Percentiles rank a stretch among this genome's conserved stretches.
Conservation (phyloP, 2,329 filamentous ascomycete genomes). For the Microcyclosporella mali region DNA sequence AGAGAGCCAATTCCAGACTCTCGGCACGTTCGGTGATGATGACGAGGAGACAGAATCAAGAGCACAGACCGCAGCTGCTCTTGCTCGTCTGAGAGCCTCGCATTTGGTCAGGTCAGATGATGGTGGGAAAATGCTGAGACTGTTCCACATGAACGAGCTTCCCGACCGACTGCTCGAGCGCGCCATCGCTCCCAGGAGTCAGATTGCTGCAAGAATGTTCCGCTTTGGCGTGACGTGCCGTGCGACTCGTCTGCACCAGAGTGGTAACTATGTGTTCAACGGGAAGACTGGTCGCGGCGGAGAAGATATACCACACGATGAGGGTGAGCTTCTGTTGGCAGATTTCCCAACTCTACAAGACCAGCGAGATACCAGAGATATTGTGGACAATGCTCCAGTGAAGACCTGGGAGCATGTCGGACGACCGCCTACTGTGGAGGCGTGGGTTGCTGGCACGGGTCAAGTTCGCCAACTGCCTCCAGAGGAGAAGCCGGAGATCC, state of each 20-base stretch:
- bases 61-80: neutral
- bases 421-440: conserved; percentile 12
- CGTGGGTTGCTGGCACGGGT: conserved; percentile 24
- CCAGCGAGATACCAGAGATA: conserved; percentile 2
- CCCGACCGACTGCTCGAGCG: conserved; percentile 18
- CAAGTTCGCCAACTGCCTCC: conserved; percentile 15
- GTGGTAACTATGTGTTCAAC: conserved; percentile 21
- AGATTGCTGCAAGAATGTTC: conserved; percentile 6
- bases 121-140: conserved; percentile 9
- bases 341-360: conserved; percentile 7
- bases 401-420: conserved; percentile 12
- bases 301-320: neutral
- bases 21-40: conserved; percentile 14
- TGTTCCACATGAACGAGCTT: conserved; percentile 15
- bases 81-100: neutral
- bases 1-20: conserved; percentile 16
- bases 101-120: conserved; percentile 13
- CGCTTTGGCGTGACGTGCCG: conserved; percentile 16
- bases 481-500: conserved; percentile 13
- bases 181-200: conserved; percentile 7
- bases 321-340: conserved; percentile 8
- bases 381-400: neutral
- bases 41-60: neutral
- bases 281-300: conserved; percentile 14
- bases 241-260: conserved; percentile 11